phyloP scores from a whole-genome alignment of 345 rosid genomes.

The Corchorus capsularis region DNA sequence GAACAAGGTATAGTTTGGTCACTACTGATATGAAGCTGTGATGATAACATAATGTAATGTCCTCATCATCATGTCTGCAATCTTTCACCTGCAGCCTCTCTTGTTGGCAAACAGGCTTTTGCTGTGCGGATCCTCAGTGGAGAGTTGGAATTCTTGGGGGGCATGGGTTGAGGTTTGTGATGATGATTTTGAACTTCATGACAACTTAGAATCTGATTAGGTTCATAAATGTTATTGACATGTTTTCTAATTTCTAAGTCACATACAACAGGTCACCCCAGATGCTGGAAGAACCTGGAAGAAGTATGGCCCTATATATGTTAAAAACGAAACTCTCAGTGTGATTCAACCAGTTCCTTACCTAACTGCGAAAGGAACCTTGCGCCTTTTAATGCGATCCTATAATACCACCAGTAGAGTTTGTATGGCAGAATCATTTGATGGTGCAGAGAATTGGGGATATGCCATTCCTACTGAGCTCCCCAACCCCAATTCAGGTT shows the following conservation, averaged over 20 bases:
- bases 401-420: slow-evolving; percentile 59
- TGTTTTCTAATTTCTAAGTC: slow-evolving; percentile 4
- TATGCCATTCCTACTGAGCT: slow-evolving; percentile 66
- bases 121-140: slow-evolving; percentile 89
- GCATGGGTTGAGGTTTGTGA: slow-evolving; percentile 86
- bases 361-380: slow-evolving; percentile 53
- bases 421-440: slow-evolving; percentile 79
- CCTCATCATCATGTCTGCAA: background rate
- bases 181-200: slow-evolving; percentile 13
- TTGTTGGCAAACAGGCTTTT: slow-evolving; percentile 61
- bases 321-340: slow-evolving; percentile 60
- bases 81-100: slow-evolving; percentile 57
- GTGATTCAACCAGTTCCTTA: slow-evolving; percentile 95
- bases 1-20: slow-evolving; percentile 60
- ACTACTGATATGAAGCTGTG: no score
- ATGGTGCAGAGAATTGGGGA: slow-evolving; percentile 74
- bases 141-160: slow-evolving; percentile 98
- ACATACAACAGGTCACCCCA: slow-evolving; percentile 56
- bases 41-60: background rate
- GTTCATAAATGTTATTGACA: slow-evolving; percentile 9
- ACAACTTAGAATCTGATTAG: slow-evolving; percentile 12
- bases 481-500: slow-evolving; percentile 95
- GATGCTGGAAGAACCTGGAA: slow-evolving; percentile 82
- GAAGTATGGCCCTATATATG: slow-evolving; percentile 75
- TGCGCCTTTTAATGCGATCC: slow-evolving; percentile 67